Evolutionary conservation across 306 rosid genomes (phyloP).

Genomic region (Mimosa pudica): DNA sequence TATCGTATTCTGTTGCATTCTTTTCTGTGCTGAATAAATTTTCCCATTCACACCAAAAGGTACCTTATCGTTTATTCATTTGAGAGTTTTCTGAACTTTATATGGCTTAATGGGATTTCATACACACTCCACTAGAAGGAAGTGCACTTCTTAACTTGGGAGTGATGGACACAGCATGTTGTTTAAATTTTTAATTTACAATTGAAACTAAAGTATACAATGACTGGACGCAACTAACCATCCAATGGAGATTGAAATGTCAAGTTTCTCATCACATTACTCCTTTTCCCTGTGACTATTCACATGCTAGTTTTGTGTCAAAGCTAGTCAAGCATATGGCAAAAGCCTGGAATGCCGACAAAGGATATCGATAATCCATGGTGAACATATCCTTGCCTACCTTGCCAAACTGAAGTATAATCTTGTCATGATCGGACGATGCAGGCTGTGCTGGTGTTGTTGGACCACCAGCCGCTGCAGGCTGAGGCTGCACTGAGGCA

Average conservation of each 20-base stretch:
- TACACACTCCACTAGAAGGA: neutral
- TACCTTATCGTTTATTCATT: neutral
- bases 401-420: slow-evolving; percentile 96
- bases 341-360: slow-evolving; percentile 98
- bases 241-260: slow-evolving; percentile 40
- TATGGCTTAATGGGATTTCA: neutral
- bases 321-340: slow-evolving; percentile 98
- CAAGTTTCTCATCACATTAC: slow-evolving; percentile 31
- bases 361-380: slow-evolving; percentile 93
- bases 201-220: slow-evolving; percentile 37
- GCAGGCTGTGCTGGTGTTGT: slow-evolving; percentile 60
- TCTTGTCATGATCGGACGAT: slow-evolving; percentile 87
- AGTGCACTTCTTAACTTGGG: neutral
- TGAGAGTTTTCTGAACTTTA: neutral
- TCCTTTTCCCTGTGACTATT: slow-evolving; percentile 52
- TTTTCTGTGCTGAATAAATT: neutral
- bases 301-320: slow-evolving; percentile 98
- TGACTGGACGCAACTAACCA: slow-evolving; percentile 44
- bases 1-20: neutral
- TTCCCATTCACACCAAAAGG: neutral
- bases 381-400: slow-evolving; percentile 98
- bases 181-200: slow-evolving; percentile 35
- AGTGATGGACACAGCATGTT: slow-evolving; percentile 29
- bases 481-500: slow-evolving; percentile 51
- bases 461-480: slow-evolving; percentile 43